phyloP scores from a whole-genome alignment of 768 basidiomycete species.

The Auriscalpium orientale region DNA sequence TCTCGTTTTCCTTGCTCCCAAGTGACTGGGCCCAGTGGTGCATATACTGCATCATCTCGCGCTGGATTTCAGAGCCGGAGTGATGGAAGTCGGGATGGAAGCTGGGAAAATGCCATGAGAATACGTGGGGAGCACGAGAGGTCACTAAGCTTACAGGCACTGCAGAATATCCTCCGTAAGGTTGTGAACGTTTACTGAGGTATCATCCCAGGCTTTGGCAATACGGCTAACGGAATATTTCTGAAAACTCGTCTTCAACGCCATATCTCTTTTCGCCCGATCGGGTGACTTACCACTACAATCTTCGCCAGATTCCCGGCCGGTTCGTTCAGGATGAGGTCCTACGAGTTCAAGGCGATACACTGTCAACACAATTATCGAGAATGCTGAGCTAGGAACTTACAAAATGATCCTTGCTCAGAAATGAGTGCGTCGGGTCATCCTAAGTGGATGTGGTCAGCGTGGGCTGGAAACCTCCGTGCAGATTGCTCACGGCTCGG shows the following conservation, averaged over 20 bases:
- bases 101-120: conserved; percentile 25
- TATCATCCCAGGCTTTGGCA: conserved; percentile 77
- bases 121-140: neutral
- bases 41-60: conserved; percentile 70
- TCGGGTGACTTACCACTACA: conserved; percentile 43
- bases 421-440: conserved; percentile 83
- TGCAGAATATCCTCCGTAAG: conserved; percentile 57
- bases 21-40: conserved; percentile 50
- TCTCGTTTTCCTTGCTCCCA: conserved; percentile 37
- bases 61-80: conserved; percentile 53
- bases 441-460: conserved; percentile 33
- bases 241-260: conserved; percentile 22
- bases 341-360: conserved; percentile 30
- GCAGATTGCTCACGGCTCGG: conserved; percentile 44
- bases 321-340: conserved; percentile 75
- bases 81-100: conserved; percentile 85
- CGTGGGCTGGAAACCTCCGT: neutral
- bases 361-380: too few species aligned
- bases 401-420: conserved; percentile 87
- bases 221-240: conserved; percentile 60
- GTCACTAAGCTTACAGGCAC: conserved; percentile 44
- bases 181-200: conserved; percentile 45
- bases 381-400: conserved; percentile 21
- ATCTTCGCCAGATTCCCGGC: conserved; percentile 68
- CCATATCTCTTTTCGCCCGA: too few species aligned